Percentiles rank a stretch among this genome's conserved stretches.
Evolutionary conservation across 2,329 filamentous ascomycete genomes (phyloP).

Genomic region (Paramyrothecium roridum): DNA sequence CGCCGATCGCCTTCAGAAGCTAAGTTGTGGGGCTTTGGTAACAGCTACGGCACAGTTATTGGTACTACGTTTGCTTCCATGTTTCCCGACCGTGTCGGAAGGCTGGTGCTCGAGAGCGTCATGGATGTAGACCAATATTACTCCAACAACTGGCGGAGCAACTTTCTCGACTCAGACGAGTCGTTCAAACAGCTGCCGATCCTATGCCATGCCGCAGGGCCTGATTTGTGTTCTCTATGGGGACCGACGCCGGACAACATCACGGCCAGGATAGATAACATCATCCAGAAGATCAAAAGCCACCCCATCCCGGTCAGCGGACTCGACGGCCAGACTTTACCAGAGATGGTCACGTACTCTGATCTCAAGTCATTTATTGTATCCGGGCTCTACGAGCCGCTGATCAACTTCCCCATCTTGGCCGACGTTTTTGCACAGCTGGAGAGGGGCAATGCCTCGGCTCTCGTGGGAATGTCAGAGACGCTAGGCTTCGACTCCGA

Average conservation of each 20-base stretch:
- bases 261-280: slow-evolving; percentile 16
- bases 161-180: slow-evolving; percentile 17
- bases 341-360: slow-evolving; percentile 21
- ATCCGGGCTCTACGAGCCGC: slow-evolving; percentile 15
- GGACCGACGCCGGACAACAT: slow-evolving; percentile 21
- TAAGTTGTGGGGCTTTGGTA: slow-evolving; percentile 20
- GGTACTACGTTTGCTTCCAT: slow-evolving; percentile 30
- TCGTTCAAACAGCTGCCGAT: slow-evolving; percentile 13
- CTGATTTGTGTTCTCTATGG: slow-evolving; percentile 23
- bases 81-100: slow-evolving; percentile 34
- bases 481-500: slow-evolving; percentile 10
- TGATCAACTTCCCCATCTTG: slow-evolving; percentile 18
- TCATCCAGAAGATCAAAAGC: slow-evolving; percentile 19
- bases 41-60: slow-evolving; percentile 26
- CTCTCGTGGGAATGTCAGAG: slow-evolving; percentile 16
- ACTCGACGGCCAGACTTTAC: slow-evolving; percentile 8
- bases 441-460: slow-evolving; percentile 20
- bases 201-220: slow-evolving; percentile 20
- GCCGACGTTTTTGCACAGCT: slow-evolving; percentile 20
- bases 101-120: slow-evolving; percentile 29
- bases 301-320: slow-evolving; percentile 19
- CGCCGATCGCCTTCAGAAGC: slow-evolving; percentile 18
- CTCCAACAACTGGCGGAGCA: slow-evolving; percentile 16
- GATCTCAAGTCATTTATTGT: slow-evolving; percentile 24
- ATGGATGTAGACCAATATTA: slow-evolving; percentile 19